Evolutionary conservation across 257 asterid species (phyloP), one percentile per base, ranked within the genome.

Genomic region (Solanum paucissectum): DNA sequence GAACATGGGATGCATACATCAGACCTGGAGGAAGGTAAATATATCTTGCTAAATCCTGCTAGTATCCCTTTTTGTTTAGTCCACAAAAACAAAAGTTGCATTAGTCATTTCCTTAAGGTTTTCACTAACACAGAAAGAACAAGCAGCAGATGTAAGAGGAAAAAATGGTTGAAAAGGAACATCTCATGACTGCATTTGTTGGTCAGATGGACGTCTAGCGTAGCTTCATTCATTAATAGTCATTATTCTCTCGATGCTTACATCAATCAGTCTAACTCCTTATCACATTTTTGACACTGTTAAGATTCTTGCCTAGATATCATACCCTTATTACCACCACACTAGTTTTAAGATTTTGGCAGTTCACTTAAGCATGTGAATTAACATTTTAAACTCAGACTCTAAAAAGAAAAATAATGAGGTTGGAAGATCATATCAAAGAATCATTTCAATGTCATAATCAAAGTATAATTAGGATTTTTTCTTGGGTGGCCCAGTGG

Each of bases 1-100:
- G 99, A 94, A 90, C 91, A 49, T 97, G 99, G 99, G 99, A 97
- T 91, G 94, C 98, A 73, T 96, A 92, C 89, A 77, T 95, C 88
- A 90, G 99, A 89, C 95, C 98, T 46, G 98, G 99, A 83, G 99
- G 98, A 93, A 95, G 98, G 99, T 96, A 88, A 85, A 89, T 76
- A 52, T 71, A 21, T 58, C 11, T 55, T 82, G 40, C 27, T 44
- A 23, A 88, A 16, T 46, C 21, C 60, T 82, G 36, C 14, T 55
- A n/a, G 71, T 77, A 20, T 58, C 37, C 21, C 42, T 34, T 42
- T 27, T 36, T 6, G 23, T 12, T 13, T 21, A 23, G 29, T 40
- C 52, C 55, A 10, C 23, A 33, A 2, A 49, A 18, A 69, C 16
- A 82, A 55, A 52, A 49, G 86, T 49, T 82, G 69, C 44, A 49